Percentiles rank a stretch among this genome's conserved stretches.
These are phyloP conservation scores for Hypoxylon perforatum DNA, from an alignment of 495 filamentous ascomycete genomes.

Conservation along the genomic window DNA sequence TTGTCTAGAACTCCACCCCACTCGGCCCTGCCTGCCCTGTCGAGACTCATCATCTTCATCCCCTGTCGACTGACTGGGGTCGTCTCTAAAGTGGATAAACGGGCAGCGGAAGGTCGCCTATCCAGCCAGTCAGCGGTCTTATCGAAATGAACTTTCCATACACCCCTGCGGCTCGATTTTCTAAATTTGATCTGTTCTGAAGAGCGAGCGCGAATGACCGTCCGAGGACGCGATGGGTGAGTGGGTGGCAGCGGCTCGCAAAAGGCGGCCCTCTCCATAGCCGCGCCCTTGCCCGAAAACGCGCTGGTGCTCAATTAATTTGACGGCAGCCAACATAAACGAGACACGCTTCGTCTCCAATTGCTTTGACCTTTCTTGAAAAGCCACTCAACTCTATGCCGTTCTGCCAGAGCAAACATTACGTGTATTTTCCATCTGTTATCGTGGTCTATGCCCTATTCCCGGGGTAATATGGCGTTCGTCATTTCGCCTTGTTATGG, in stretches of 20 bases:
- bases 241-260: slow-evolving; percentile 12
- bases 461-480: slow-evolving; percentile 7
- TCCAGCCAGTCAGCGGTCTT: slow-evolving; percentile 27
- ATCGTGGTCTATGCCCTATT: slow-evolving; percentile 2
- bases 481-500: slow-evolving; percentile 19
- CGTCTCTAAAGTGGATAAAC: slow-evolving; percentile 21
- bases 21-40: background rate
- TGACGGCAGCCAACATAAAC: slow-evolving; percentile 36
- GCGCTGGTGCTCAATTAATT: slow-evolving; percentile 39
- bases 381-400: slow-evolving; percentile 13
- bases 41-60: background rate
- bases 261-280: slow-evolving; percentile 21
- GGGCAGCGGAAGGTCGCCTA: slow-evolving; percentile 33
- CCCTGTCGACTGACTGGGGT: slow-evolving; percentile 10
- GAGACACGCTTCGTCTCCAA: slow-evolving; percentile 27
- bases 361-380: slow-evolving; percentile 2
- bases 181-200: slow-evolving; percentile 10
- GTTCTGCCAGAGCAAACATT: background rate
- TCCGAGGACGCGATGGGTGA: slow-evolving; percentile 8
- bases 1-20: background rate
- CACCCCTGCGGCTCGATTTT: slow-evolving; percentile 32
- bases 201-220: slow-evolving; percentile 1
- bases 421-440: slow-evolving; percentile 3
- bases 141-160: slow-evolving; percentile 32
- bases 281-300: slow-evolving; percentile 29